Percentiles rank a stretch among this genome's conserved stretches.
Evolutionary conservation across 768 basidiomycete species (phyloP).

Genomic region (Erythrobasidium yunnanense): DNA sequence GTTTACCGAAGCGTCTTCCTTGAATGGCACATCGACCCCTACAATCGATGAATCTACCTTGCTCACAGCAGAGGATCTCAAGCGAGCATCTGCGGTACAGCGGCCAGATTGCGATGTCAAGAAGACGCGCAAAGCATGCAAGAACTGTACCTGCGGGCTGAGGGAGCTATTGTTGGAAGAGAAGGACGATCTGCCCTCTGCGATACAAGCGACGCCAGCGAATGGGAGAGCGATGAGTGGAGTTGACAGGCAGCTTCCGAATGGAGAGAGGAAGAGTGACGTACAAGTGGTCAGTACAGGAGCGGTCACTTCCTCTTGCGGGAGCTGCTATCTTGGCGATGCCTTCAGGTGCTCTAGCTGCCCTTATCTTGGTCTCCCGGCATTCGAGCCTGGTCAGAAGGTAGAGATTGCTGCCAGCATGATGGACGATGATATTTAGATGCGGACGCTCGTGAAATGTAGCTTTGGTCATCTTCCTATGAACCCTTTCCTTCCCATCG

Average conservation of each 20-base stretch:
- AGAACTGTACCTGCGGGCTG: slow-evolving; percentile 90
- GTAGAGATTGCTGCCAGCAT: slow-evolving; percentile 49
- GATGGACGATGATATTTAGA: slow-evolving; percentile 33
- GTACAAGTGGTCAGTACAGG: slow-evolving; percentile 35
- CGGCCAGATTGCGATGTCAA: slow-evolving; percentile 39
- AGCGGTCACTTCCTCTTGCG: slow-evolving; percentile 82
- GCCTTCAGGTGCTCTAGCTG: slow-evolving; percentile 94
- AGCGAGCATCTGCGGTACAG: slow-evolving; percentile 43
- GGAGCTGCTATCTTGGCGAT: slow-evolving; percentile 93
- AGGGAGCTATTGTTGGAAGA: slow-evolving; percentile 86
- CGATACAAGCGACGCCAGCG: slow-evolving; percentile 40
- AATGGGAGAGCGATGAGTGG: slow-evolving; percentile 36
- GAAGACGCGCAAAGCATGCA: slow-evolving; percentile 64
- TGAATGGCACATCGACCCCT: slow-evolving; percentile 58
- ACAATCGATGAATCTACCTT: slow-evolving; percentile 72
- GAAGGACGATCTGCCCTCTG: slow-evolving; percentile 38
- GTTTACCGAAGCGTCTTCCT: slow-evolving; percentile 50
- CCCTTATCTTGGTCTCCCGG: slow-evolving; percentile 93
- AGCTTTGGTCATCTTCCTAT: background rate
- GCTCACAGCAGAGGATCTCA: slow-evolving; percentile 69
- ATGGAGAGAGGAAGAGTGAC: slow-evolving; percentile 36
- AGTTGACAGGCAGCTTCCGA: slow-evolving; percentile 35
- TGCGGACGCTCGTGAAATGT: background rate
- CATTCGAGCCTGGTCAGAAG: slow-evolving; percentile 97
- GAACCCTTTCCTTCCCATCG: background rate